Base-by-base conservation (phyloP, 768 basidiomycete species). In the Rhizopogon vesiculosus region DNA sequence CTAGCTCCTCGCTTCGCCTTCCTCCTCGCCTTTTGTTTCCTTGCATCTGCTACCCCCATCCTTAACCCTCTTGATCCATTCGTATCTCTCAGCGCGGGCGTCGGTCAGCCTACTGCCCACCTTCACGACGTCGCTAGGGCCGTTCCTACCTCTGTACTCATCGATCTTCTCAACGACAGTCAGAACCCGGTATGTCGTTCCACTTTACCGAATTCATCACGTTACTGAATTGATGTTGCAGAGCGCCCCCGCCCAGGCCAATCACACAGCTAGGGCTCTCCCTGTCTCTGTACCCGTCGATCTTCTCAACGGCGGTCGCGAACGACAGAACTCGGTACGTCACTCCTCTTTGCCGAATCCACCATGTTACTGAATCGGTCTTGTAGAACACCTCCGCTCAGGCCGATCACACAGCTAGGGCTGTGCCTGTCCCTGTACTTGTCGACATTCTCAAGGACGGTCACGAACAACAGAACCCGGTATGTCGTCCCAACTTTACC, bases 11-110 rank as follows among this genome's bases (percentile, higher is more conserved):
- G 59, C 56, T 70, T 69, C 67, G 13, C 63, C 19, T n/a, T 60
- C 40, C 67, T 69, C 10, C 67, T 69, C 48, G 59, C 67, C 31
- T 51, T 69, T 25, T 69, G 69, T 45, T 59, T 69, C 52, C 57
- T 57, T 41, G 65, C 58, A 18, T 44, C 55, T n/a, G 57, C 57
- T 7, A 48, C 45, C 22, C 57, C 57, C 35, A 56, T 60, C 33
- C 59, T 60, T 13, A 59, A 44, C 39, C 54, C 57, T 18, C 46
- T 3, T 8, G 40, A 19, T 31, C 43, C 50, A 9, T 25, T 29
- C 25, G 19, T 19, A 12, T 44, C 42, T 13, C 16, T 39, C n/a
- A 35, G 12, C 44, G 33, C n/a, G 39, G 33, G 35, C 15, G 29
- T 33, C 13, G 9, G 9, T n/a, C 2, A 44, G 2, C 55, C 39